These are phyloP conservation scores for Luffa acutangula DNA, from an alignment of 306 rosid species.

Conservation along the genomic window DNA sequence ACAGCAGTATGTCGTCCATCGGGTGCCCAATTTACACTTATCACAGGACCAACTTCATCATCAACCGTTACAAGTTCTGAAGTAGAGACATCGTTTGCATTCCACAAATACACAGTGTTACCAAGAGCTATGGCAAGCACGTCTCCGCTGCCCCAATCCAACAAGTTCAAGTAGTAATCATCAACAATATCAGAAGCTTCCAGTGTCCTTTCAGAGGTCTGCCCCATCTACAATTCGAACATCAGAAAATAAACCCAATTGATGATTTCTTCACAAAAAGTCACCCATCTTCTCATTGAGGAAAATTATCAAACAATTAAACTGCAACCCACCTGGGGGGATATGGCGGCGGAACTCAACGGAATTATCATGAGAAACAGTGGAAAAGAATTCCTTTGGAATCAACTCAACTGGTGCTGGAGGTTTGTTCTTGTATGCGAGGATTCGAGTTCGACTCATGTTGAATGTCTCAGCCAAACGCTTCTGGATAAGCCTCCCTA, in stretches of 20 bases:
- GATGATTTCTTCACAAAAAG: neutral
- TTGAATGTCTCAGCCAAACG: conserved; percentile 22
- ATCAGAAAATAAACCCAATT: neutral
- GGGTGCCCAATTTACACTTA: too few species aligned
- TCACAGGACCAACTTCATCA: too few species aligned
- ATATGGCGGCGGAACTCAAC: conserved; percentile 34
- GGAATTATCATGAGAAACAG: conserved; percentile 21
- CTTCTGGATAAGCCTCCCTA: conserved; percentile 28
- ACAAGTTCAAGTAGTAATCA: conserved; percentile 52
- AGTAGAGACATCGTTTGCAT: too few species aligned
- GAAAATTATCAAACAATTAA: neutral
- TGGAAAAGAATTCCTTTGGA: conserved; percentile 25
- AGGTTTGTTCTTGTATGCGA: conserved; percentile 16
- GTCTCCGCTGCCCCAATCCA: conserved; percentile 26
- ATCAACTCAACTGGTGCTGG: conserved; percentile 37
- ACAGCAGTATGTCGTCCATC: conserved; percentile 16
- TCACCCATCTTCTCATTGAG: neutral
- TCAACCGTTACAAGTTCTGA: too few species aligned
- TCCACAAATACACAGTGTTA: too few species aligned
- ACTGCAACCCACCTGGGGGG: conserved; percentile 38
- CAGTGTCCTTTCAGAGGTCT: conserved; percentile 65
- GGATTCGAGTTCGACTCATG: conserved; percentile 51
- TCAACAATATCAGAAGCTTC: conserved; percentile 67
- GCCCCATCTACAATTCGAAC: neutral
- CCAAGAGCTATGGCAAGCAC: too few species aligned